Base-by-base conservation (phyloP, 371 early-diverging fungal species). In the Saksenaea vasiformis region DNA sequence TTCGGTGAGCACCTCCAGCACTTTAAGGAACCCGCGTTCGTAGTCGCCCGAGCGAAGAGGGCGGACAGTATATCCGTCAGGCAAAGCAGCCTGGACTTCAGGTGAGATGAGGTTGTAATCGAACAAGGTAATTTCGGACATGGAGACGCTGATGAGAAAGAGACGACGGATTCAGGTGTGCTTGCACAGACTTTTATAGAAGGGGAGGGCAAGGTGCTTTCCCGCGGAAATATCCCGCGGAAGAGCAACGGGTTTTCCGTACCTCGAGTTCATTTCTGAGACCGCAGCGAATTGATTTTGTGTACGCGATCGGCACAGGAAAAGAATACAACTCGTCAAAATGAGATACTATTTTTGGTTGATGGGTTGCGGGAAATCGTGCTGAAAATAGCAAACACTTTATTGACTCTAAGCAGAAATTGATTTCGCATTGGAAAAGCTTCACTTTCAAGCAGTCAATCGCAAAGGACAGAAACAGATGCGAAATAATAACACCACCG, bases 21-120 rank as follows among this genome's bases (percentile, higher is more conserved):
- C 83, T 17, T 90, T 75, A 19, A 94, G 76, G 75, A 89, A 91
- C 11, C 90, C 90, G 24, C 85, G 80, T 62, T 92, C 92, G 74
- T 90, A 96, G 76, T 98, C 98, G 15, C 84, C 83, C 11, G 83
- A 69, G 38, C 87, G 87, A 34, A 98, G 87, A 7, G 98, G 93
- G 13, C 97, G 86, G 53, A 97, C 74, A 0, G 80, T 78, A 74
- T 93, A 94, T 41, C 93, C 94, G 5, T 78, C 76, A 26, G 95
- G 94, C 43, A 98, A 79, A 47, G 80, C 73, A 5, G 80, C 79
- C 66, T 86, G 88, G 13, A 95, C 89, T 41, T 90, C 78, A 35
- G 87, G 75, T 31, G 91, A 92, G 69, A 98, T 92, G 60, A 93
- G 82, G 54, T 72, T 66, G 61, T 78, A 58, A 64, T 87, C 81